These are phyloP conservation scores for Coccomyxa sp. DNA, from an alignment of 139 green algal genomes.

Conservation along the genomic window DNA sequence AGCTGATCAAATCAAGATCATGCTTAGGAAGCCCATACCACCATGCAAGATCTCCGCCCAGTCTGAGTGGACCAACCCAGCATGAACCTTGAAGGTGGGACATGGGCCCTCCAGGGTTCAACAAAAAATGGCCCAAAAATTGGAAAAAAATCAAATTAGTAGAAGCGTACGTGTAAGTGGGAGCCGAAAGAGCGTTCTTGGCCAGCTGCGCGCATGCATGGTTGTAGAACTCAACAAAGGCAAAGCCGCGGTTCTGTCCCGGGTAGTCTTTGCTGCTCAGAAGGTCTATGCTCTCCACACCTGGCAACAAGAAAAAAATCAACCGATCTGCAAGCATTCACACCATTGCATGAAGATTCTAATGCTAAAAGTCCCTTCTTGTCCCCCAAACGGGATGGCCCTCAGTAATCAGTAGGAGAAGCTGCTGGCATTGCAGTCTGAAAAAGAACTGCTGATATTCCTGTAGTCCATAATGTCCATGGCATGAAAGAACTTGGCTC, in stretches of 20 bases:
- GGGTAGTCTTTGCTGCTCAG: conserved; percentile 55
- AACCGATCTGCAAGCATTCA: not conserved
- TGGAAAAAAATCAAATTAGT: not conserved
- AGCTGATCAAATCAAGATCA: too few species aligned
- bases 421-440: not conserved
- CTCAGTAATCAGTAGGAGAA: not conserved
- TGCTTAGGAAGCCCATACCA: too few species aligned
- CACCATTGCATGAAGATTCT: not conserved
- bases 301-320: conserved; percentile 21
- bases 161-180: conserved; percentile 48
- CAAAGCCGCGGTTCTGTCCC: conserved; percentile 77
- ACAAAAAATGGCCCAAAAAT: too few species aligned
- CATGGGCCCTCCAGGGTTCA: too few species aligned
- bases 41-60: too few species aligned
- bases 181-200: conserved; percentile 44
- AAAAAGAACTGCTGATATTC: not conserved
- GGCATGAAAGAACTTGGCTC: not conserved
- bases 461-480: not conserved
- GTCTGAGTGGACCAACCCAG: too few species aligned
- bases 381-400: too few species aligned
- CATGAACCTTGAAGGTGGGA: too few species aligned
- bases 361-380: not conserved
- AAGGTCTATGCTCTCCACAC: conserved; percentile 55
- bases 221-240: conserved; percentile 91
- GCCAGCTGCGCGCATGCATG: conserved; percentile 66